Conservation (phyloP, 345 rosid genomes). For the Jatropha curcas region DNA sequence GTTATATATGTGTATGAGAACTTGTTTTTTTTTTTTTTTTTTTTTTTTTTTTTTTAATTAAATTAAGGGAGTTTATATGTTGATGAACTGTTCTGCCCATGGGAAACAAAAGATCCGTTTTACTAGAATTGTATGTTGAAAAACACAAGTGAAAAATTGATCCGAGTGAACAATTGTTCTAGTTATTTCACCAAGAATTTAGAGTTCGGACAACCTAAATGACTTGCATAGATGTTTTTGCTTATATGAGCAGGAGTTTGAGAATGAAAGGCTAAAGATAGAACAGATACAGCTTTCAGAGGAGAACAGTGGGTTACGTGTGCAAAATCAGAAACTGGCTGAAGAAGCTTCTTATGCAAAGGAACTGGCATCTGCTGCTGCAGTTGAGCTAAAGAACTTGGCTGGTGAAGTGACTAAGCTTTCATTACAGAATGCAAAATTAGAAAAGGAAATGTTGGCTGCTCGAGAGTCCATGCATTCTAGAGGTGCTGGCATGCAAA, state of each 20-base stretch:
- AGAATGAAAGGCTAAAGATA: slow-evolving; percentile 79
- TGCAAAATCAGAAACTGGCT: slow-evolving; percentile 85
- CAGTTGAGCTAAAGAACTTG: slow-evolving; percentile 93
- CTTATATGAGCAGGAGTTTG: slow-evolving; percentile 56
- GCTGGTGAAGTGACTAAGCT: slow-evolving; percentile 92
- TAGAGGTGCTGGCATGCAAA: slow-evolving; percentile 45
- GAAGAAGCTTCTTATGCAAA: slow-evolving; percentile 98
- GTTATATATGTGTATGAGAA: no score
- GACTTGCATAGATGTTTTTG: slow-evolving; percentile 1
- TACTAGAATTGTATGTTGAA: neutral
- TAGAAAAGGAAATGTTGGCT: slow-evolving; percentile 75
- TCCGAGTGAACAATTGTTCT: neutral
- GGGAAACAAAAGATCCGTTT: neutral
- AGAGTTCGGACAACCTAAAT: neutral
- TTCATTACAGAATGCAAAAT: slow-evolving; percentile 74
- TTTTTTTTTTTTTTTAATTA: no score
- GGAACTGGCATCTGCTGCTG: slow-evolving; percentile 98
- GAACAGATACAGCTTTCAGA: slow-evolving; percentile 84
- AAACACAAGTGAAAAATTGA: neutral
- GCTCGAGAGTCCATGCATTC: slow-evolving; percentile 69
- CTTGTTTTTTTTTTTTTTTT: no score
- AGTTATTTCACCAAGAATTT: neutral
- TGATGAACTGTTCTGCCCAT: neutral
- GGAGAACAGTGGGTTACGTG: slow-evolving; percentile 81
- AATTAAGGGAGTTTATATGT: neutral